Evolutionary conservation across 306 rosid species (phyloP), one percentile per base, ranked within the genome.

Genomic region (Pyrus communis): DNA sequence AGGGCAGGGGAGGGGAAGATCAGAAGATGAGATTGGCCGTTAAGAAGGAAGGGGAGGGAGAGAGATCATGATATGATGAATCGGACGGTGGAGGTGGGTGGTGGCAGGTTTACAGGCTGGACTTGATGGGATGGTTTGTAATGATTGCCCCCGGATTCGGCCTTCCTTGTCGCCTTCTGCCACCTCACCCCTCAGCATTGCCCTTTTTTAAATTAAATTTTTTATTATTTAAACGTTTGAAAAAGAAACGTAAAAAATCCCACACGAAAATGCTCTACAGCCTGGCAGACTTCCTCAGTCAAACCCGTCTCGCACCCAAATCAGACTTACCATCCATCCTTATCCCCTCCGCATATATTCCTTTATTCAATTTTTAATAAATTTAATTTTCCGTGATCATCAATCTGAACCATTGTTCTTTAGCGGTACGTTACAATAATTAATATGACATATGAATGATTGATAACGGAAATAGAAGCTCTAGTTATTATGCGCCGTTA

Each of bases 91-190:
- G 7, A 70, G 76, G 61, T 12, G 17, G 49, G 38, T 46, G 40
- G 84, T 82, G 88, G 88, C 93, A 86, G 97, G 96, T 86, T 27
- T 75, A 86, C 98, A 91, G 98, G 77, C 98, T 93, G 97, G 88
- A 78, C 87, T 25, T 83, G 93, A 84, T 87, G 86, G 83, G 66
- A 82, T 83, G 82, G 87, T 86, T 80, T 84, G 75, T 84, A 89
- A 91, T 93, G 85, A 91, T 81, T 87, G 91, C 89, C 81, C 86
- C 87, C 88, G 89, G 85, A 73, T 93, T 86, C 88, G 91, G 96
- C 91, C 90, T 88, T 77, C 74, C 71, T 91, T 91, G 96, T 91
- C 98, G 91, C 88, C 80, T 86, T 76, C 10, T 11, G 82, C 89
- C 93, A 85, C 33, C 27, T 19, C 49, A 64, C 3, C 14, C 3